Conservation (phyloP, 495 filamentous ascomycete species). For the Neurospora cerealis region DNA sequence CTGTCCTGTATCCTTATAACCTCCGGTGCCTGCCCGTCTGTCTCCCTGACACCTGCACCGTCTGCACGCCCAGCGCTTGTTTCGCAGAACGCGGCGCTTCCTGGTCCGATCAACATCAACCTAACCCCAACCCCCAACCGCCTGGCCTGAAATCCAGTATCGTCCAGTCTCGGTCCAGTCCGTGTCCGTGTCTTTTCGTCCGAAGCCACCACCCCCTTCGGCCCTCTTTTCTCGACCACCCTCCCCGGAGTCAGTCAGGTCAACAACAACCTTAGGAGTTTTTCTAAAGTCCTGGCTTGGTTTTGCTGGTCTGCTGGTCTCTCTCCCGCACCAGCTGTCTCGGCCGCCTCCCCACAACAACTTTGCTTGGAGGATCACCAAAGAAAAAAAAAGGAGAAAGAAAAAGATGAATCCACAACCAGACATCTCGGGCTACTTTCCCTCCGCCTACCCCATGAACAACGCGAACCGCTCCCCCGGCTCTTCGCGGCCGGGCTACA, state of each 20-base stretch:
- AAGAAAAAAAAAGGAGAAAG: not conserved
- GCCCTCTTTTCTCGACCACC: not conserved
- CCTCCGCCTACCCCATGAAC: constrained; percentile 18
- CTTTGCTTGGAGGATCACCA: not conserved
- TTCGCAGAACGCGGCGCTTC: not conserved
- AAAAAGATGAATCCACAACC: constrained; percentile 24
- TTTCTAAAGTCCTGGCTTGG: not conserved
- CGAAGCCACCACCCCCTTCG: not conserved
- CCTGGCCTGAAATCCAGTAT: not conserved
- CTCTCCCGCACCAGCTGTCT: constrained; percentile 9
- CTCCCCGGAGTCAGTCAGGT: not conserved
- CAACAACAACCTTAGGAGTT: not conserved
- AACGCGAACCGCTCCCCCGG: constrained; percentile 32
- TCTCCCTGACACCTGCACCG: not conserved
- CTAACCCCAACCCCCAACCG: not conserved
- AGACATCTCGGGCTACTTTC: constrained; percentile 14
- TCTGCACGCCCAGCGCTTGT: not conserved
- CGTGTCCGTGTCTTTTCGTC: not conserved
- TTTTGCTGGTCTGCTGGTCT: constrained; percentile 11
- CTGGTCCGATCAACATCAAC: not conserved
- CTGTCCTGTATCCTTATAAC: not conserved
- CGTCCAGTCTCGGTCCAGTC: not conserved
- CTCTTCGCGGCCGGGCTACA: constrained; percentile 36
- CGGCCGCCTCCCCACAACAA: constrained; percentile 4
- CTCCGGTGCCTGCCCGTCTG: not conserved